These are phyloP conservation scores for Pyrus bretschneideri DNA, from an alignment of 306 rosid genomes.

Conservation along the genomic window DNA sequence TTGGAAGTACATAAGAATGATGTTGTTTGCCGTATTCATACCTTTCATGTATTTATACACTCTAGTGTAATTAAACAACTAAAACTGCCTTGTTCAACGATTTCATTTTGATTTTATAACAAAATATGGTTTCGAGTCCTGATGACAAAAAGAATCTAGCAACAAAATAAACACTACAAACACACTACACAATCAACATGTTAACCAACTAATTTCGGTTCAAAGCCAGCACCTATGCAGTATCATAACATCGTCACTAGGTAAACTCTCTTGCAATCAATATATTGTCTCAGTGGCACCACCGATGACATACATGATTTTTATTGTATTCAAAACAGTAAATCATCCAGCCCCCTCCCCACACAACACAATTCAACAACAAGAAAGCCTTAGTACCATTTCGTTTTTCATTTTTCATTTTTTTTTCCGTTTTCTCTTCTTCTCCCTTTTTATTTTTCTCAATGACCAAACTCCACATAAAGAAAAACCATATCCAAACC, in stretches of 20 bases:
- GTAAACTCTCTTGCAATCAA: too few relatives aligned
- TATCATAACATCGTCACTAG: too few relatives aligned
- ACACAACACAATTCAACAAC: not conserved
- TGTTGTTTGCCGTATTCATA: too few relatives aligned
- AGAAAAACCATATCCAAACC: constrained; percentile 2
- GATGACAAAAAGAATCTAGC: not conserved
- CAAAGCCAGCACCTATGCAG: too few relatives aligned
- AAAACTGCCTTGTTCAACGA: not conserved
- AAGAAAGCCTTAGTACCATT: not conserved
- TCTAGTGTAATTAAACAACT: too few relatives aligned
- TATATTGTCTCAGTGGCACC: too few relatives aligned
- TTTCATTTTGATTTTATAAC: not conserved
- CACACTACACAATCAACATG: not conserved
- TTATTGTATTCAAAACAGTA: too few relatives aligned
- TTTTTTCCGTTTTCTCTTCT: not conserved
- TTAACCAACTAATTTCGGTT: not conserved
- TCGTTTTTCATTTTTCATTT: too few relatives aligned
- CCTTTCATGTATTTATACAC: too few relatives aligned
- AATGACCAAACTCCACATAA: not conserved
- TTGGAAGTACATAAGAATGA: too few relatives aligned
- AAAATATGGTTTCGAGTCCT: not conserved
- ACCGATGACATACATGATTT: too few relatives aligned
- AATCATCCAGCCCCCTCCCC: too few relatives aligned
- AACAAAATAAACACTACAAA: not conserved
- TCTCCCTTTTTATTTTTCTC: not conserved